Evolutionary conservation across 2,329 filamentous ascomycete genomes (phyloP).

Genomic region (Colletotrichum tropicicola): DNA sequence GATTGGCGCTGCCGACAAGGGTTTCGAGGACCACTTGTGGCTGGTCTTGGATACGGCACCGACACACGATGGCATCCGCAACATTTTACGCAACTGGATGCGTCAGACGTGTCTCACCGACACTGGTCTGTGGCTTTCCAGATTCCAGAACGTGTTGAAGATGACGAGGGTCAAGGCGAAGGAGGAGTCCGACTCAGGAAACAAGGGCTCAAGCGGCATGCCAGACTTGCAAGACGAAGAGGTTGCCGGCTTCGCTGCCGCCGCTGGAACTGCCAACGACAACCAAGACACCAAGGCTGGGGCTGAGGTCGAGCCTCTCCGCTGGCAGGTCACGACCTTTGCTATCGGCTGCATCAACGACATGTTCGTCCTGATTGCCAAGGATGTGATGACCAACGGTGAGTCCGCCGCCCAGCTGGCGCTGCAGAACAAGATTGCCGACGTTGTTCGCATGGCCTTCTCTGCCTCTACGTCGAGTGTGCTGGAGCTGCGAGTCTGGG

Average conservation of each 20-base stretch:
- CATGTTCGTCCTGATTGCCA: slow-evolving; percentile 80
- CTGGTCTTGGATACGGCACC: slow-evolving; percentile 83
- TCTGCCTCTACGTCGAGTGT: slow-evolving; percentile 96
- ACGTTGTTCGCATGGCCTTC: slow-evolving; percentile 96
- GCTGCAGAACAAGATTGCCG: slow-evolving; percentile 84
- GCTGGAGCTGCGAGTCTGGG: slow-evolving; percentile 87
- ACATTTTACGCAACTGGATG: slow-evolving; percentile 92
- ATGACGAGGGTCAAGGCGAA: slow-evolving; percentile 80
- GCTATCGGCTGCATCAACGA: slow-evolving; percentile 90
- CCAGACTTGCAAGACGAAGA: slow-evolving; percentile 96
- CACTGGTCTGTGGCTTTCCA: slow-evolving; percentile 85
- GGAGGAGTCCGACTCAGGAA: slow-evolving; percentile 55
- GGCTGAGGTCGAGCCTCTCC: slow-evolving; percentile 83
- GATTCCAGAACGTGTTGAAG: slow-evolving; percentile 88
- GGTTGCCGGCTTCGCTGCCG: slow-evolving; percentile 90
- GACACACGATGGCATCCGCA: slow-evolving; percentile 80
- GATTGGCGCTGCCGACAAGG: slow-evolving; percentile 76
- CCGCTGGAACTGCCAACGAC: slow-evolving; percentile 59
- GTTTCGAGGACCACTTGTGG: slow-evolving; percentile 93
- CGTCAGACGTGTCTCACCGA: slow-evolving; percentile 86
- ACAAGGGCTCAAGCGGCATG: slow-evolving; percentile 56
- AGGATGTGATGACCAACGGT: slow-evolving; percentile 80
- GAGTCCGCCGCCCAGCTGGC: slow-evolving; percentile 81
- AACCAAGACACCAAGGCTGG: slow-evolving; percentile 56
- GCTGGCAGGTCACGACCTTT: slow-evolving; percentile 96